Base-by-base conservation (phyloP, 176 grass and related monocot species). In the Carex littledalei region DNA sequence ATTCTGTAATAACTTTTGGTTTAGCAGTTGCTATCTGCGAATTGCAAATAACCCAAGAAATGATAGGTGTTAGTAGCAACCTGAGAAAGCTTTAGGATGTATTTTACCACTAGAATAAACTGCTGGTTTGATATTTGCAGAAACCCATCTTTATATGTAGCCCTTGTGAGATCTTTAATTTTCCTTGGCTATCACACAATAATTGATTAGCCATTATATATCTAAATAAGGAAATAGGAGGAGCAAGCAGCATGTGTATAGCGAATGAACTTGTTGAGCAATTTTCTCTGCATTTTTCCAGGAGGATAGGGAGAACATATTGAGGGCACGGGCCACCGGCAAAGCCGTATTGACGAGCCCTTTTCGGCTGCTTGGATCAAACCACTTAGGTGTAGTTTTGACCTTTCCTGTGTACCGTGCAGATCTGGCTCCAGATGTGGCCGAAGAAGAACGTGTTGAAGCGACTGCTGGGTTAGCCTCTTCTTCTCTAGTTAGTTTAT, bases 271-370 rank as follows among this genome's bases (percentile, higher is more conserved):
- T 31, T 57, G 53, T 34, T 34, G 50, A 57, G 13, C 26, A 34
- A 4, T 57, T 56, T 57, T 78, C 52, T 57, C 18, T 32, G 13
- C 74, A 56, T 26, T 59, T 26, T 65, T 74, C 64, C 87, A 99
- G 96, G 96, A 99, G 88, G 93, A 99, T 67, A 87, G 88, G 8
- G 91, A 94, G 88, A 99, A 99, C 87, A 95, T 99, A 63, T 35
- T 99, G 31, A 94, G 88, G 87, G 92, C 96, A 6, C 90, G 96
- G 67, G 81, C 85, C 0, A 91, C 87, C 0, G 96, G 96, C 78
- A 99, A 99, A 81, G 91, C 93, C 4, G 96, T 99, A 17, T 89
- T 99, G 12, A 99, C 96, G 3, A 88, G 93, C 1, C 96, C 96
- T 6, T 99, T 99, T 88, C 72, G 84, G 82, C 79, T 99, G 52